Evolutionary conservation across 768 basidiomycete genomes (phyloP).

Genomic region (Ephemerocybe angulata): DNA sequence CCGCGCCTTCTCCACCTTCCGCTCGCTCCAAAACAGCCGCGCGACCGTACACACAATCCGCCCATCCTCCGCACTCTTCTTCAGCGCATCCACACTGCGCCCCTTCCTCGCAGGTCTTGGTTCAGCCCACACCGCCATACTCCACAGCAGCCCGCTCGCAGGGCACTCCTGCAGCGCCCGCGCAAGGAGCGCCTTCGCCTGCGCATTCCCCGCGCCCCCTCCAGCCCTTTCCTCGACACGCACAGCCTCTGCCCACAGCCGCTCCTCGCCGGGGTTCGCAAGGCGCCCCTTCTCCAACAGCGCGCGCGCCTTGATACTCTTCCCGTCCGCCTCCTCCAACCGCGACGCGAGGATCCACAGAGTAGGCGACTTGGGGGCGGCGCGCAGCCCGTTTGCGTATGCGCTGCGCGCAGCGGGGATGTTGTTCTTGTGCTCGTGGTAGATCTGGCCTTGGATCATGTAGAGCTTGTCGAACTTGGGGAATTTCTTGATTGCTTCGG

Average conservation of each 20-base stretch:
- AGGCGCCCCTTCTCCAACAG: slow-evolving; percentile 87
- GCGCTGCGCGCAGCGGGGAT: slow-evolving; percentile 69
- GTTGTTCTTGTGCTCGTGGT: slow-evolving; percentile 53
- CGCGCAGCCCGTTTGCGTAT: slow-evolving; percentile 80
- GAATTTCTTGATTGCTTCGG: slow-evolving; percentile 76
- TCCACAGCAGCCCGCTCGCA: slow-evolving; percentile 84
- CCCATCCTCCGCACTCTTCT: slow-evolving; percentile 85
- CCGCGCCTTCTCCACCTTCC: slow-evolving; percentile 93
- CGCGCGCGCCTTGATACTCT: slow-evolving; percentile 89
- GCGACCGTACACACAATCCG: slow-evolving; percentile 89
- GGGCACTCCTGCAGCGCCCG: slow-evolving; percentile 92
- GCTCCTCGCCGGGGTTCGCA: slow-evolving; percentile 80
- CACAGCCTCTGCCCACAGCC: slow-evolving; percentile 89
- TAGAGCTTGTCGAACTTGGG: slow-evolving; percentile 90
- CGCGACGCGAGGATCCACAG: slow-evolving; percentile 89
- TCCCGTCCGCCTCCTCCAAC: slow-evolving; percentile 86
- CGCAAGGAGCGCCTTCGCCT: slow-evolving; percentile 86
- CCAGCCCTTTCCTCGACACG: slow-evolving; percentile 77
- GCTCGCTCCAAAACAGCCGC: slow-evolving; percentile 89
- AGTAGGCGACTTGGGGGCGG: slow-evolving; percentile 78
- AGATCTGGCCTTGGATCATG: slow-evolving; percentile 96
- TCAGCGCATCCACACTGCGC: slow-evolving; percentile 87
- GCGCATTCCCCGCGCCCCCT: slow-evolving; percentile 65
- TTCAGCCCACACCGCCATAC: slow-evolving; percentile 90
- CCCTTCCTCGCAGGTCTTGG: slow-evolving; percentile 85